Evolutionary conservation across 2,329 filamentous ascomycete species (phyloP), one percentile per base, ranked within the genome.

Genomic region (Fusarium mexicanum): DNA sequence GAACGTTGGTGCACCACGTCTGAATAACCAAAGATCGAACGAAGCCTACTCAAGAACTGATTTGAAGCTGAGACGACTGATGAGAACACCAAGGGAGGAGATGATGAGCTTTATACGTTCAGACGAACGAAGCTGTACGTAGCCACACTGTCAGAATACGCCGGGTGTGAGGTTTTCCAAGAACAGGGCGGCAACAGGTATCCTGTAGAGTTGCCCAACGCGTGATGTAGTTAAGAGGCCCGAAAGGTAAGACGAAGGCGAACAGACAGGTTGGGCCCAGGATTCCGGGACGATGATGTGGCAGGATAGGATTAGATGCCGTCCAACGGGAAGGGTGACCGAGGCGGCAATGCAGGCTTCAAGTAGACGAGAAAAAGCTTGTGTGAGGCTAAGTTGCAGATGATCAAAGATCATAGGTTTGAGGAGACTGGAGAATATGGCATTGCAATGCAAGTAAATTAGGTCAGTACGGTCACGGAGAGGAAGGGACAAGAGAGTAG

Each of bases 261-360:
- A 75, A 61, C 63, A 72, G 68, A 70, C 48, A 57, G 60, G 64
- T 37, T 55, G 62, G 74, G 55, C 51, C 66, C 65, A 73, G 61
- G 46, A 70, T 66, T 59, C 63, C 71, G 67, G 76, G 66, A 60
- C 51, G 62, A 68, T 78, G 76, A 79, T 78, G 77, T 79, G 77
- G 77, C 77, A 78, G 74, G 58, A 76, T 51, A 67, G 64, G 76
- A 78, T 77, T 76, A 78, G 76, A 70, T 78, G 69, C 70, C 64
- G 65, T 75, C 46, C 50, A 67, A 64, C 51, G 64, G 67, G 47
- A 67, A 68, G 53, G 46, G 54, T 64, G 67, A 65, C 31, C 44
- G 48, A 69, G 62, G 59, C 64, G 61, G 60, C 60, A 69, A 70
- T 67, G 68, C 71, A 67, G 73, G 61, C 58, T 73, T 72, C 48